Base-by-base conservation (phyloP, 148 eudicot species). In the Spergularia bocconei region DNA sequence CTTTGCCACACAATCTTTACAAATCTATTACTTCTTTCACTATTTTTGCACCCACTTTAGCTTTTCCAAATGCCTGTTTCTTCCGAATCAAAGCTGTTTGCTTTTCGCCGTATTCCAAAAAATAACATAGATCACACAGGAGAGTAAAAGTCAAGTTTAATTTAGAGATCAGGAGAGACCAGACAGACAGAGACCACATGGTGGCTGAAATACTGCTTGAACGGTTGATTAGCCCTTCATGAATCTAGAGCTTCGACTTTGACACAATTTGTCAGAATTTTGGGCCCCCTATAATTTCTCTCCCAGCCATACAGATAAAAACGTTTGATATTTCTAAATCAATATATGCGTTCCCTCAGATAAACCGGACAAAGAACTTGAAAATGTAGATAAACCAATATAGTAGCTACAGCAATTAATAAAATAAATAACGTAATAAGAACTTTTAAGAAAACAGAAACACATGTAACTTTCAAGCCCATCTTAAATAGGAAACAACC, bases 11-110 rank as follows among this genome's bases (percentile, higher is more conserved):
- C 14, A n/a, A 9, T 65, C 51, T 65, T 65, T 65, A 21, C 69
- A 65, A 65, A n/a, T 6, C 13, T 65, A 50, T 17, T 65, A 65
- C 69, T 39, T 41, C 41, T 39, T 13, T 65, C 69, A 65, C 16
- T 41, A 15, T 65, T 14, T 65, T 65, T 16, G 9, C 51, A n/a
- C 20, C 52, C 52, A 41, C 51, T 8, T 65, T 50, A 65, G 8
- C 52, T 62, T 16, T 13, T 62, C 13, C 69, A 41, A 19, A 65
- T 5, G 52, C 51, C 13, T 59, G 8, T 23, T 65, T 39, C 25
- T 65, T 65, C 20, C 19, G 16, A 63, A 63, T 63, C 52, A 65
- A 39, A 65, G 17, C 7, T 33, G 21, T 65, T 38, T 38, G 13
- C 51, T 16, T 39, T 16, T 39, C 39, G 69, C 51, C 17, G 13